Percentiles rank a stretch among this genome's conserved stretches.
Evolutionary conservation across 805 yeast species (phyloP).

Genomic region (Myxozyma udenii): DNA sequence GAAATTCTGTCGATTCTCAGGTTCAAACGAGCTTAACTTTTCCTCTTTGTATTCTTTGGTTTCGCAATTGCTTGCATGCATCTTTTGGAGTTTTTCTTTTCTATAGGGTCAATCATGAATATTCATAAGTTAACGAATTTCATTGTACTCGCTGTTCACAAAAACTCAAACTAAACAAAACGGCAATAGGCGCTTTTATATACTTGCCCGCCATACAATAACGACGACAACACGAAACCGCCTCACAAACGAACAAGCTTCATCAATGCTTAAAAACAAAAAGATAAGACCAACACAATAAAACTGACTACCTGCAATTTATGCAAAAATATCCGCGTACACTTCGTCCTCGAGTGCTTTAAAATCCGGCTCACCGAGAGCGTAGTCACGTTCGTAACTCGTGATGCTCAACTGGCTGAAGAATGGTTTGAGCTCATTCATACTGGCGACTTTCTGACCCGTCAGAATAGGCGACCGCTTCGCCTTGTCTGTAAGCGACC

Average conservation of each 20-base stretch:
- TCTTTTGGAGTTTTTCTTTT: background rate
- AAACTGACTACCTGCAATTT: background rate
- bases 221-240: no score
- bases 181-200: no score
- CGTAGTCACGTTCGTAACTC: conserved; percentile 20
- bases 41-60: no score
- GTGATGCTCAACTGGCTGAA: conserved; percentile 60
- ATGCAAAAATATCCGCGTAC: conserved; percentile 23
- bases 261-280: background rate
- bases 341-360: conserved; percentile 19
- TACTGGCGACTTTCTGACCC: conserved; percentile 39
- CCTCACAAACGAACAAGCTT: no score
- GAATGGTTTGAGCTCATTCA: conserved; percentile 56
- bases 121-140: no score
- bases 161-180: no score
- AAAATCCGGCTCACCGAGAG: conserved; percentile 19
- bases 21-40: conserved; percentile 41
- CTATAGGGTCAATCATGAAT: background rate
- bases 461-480: conserved; percentile 45
- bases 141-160: no score
- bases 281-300: background rate
- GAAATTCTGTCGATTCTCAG: conserved; percentile 78
- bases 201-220: no score
- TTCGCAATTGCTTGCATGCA: no score
- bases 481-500: conserved; percentile 8